Evolutionary conservation across 1,139 yeast genomes (phyloP), one percentile per base, ranked within the genome.

Genomic region (Suhomyces ambrosiae): DNA sequence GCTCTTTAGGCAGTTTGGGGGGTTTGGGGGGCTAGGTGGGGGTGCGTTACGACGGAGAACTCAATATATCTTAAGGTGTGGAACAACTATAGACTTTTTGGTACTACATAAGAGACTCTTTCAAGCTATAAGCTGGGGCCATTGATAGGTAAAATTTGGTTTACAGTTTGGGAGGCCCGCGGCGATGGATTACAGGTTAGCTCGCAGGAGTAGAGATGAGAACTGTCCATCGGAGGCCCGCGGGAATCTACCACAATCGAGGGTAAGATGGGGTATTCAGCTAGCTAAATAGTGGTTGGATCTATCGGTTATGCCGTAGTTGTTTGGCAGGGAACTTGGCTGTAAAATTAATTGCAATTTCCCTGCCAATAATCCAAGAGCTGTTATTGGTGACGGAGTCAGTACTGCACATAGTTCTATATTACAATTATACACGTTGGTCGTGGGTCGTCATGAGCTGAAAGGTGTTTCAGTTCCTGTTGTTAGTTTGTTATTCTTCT

Each of bases 21-120:
- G 23, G 23, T 32, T 7, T 23, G 11, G 22, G 29, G n/a, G 27
- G n/a, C 9, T 22, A 15, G 14, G 23, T 10, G 15, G 23, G 23
- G 16, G 29, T 7, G 34, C 27, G 15, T 8, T 7, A 23, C 19
- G 34, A 27, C 14, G 32, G 38, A 35, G 23, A 27, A 27, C 38
- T 22, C 31, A 30, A 30, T n/a, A 23, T 15, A 23, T 15, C 19
- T 29, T 23, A 21, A 24, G 21, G 21, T 22, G 27, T 31, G 23
- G 17, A 23, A 21, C 14, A 30, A 30, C 28, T 10, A 26, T 11
- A 9, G 33, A 10, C 18, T 31, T 21, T 12, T 37, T 33, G 35
- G 32, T 30, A 26, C 33, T 37, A 37, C 41, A 37, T 37, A 37
- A 15, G 26, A 33, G 29, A 14, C 23, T 28, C 36, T 27, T 21